A percentile compares a stretch with the other conserved stretches of the same genome.
These are phyloP conservation scores for Solanum chilense DNA, from an alignment of 257 asterid genomes.

Conservation along the genomic window DNA sequence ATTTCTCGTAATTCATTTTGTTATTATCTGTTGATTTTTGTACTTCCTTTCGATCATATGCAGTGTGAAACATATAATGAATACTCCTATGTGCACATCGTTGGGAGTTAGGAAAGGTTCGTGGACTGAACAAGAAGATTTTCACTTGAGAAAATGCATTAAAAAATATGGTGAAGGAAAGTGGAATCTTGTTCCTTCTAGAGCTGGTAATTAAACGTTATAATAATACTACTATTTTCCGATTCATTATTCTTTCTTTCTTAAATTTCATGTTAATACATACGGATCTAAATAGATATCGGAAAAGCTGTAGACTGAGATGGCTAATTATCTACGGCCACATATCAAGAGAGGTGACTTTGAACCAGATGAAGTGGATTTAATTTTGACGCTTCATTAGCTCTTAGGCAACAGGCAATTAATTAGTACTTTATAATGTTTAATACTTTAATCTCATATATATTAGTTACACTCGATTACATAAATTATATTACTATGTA, in stretches of 20 bases:
- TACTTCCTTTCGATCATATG: not conserved
- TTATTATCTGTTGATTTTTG: too few species aligned
- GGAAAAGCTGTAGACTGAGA: conserved; percentile 65
- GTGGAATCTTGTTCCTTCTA: conserved; percentile 8
- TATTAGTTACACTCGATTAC: too few species aligned
- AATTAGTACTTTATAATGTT: too few species aligned
- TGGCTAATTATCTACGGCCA: conserved; percentile 73
- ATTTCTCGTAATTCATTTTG: not conserved
- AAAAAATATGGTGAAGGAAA: conserved; percentile 14
- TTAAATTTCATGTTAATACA: not conserved
- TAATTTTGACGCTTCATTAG: conserved; percentile 42
- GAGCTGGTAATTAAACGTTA: conserved; percentile 2
- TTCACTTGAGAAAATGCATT: conserved; percentile 1
- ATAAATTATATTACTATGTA: too few species aligned
- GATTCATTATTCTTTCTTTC: too few species aligned
- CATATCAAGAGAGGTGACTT: conserved; percentile 50
- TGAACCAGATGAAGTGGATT: conserved; percentile 34
- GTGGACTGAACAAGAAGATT: conserved; percentile 17
- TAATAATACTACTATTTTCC: not conserved
- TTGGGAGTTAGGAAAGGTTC: conserved; percentile 7
- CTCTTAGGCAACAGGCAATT: conserved; percentile 58
- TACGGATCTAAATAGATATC: conserved; percentile 46
- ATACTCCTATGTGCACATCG: not conserved
- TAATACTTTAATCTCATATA: not conserved
- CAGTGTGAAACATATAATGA: not conserved